Evolutionary conservation across 148 eudicot genomes (phyloP), one percentile per base, ranked within the genome.

Genomic region (Fagopyrum esculentum): DNA sequence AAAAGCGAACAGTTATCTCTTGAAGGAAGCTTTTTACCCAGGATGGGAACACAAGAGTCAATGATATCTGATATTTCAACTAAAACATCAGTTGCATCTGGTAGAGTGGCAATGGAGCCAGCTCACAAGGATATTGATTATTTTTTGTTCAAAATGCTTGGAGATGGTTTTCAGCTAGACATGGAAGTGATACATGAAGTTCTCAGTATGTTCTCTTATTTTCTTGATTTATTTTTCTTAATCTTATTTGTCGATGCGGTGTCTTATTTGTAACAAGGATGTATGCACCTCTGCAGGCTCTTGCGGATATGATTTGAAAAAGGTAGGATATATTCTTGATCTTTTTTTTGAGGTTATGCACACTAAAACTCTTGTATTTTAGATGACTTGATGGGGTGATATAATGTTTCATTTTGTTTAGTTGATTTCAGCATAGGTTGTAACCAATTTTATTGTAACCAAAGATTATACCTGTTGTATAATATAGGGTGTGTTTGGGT

Each of bases 71-170:
- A 57, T 26, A 17, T 57, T 19, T 57, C 35, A 57, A 19, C 30
- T 19, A 57, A 19, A 57, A 22, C 30, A 57, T 13, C 61, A 4
- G 1, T 6, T 59, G 19, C 64, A 19, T 59, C 64, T 19, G 64
- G 64, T 19, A 17, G 35, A 19, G 35, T 59, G 64, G 13, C 47
- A 12, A 1, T 19, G 12, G 45, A 40, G 22, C 40, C 47, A 0
- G 6, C 46, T 66, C 83, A 82, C 75, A 74, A 45, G 30, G 91
- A 87, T 77, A 29, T 83, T 6, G 91, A 85, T 78, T 84, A 82
- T 16, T 92, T 92, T 84, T 79, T 92, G 73, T 87, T 83, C 52
- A 61, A 79, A 71, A 88, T 92, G 94, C 95, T 92, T 74, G 94
- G 92, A 48, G 87, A 88, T 79, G 97, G 94, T 47, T 92, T 88